Percentiles rank a stretch among this genome's conserved stretches.
These are phyloP conservation scores for Acorus gramineus DNA, from an alignment of 106 monocot species.

Conservation along the genomic window DNA sequence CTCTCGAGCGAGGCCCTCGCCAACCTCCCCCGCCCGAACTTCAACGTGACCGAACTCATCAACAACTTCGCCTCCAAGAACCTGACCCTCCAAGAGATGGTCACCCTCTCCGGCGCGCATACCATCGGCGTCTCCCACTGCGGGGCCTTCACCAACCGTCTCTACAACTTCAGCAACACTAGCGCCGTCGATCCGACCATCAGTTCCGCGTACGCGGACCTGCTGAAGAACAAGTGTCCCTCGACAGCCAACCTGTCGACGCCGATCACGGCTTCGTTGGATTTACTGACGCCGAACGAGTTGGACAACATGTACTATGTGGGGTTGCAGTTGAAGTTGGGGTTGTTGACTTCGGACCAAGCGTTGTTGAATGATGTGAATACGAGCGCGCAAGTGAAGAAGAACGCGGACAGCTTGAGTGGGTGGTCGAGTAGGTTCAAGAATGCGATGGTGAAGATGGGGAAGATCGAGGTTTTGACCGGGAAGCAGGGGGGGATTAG, in stretches of 20 bases:
- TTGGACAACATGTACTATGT: slow-evolving; percentile 36
- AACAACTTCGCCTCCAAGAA: slow-evolving; percentile 4
- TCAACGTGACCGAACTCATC: slow-evolving; percentile 8
- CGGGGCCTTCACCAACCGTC: not conserved
- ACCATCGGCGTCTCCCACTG: slow-evolving; percentile 8
- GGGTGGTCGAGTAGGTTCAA: slow-evolving; percentile 19
- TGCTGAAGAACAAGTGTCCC: slow-evolving; percentile 1
- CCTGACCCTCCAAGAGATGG: slow-evolving; percentile 12
- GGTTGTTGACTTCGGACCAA: slow-evolving; percentile 27
- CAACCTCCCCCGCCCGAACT: slow-evolving; percentile 10
- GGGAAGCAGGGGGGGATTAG: too few relatives aligned
- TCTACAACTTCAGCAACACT: not conserved
- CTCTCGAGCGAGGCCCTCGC: not conserved
- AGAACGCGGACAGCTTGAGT: not conserved
- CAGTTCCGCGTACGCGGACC: not conserved
- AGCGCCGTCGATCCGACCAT: not conserved
- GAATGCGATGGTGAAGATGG: slow-evolving; percentile 24
- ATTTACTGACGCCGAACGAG: slow-evolving; percentile 7
- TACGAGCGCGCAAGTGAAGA: not conserved
- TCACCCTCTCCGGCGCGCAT: slow-evolving; percentile 17
- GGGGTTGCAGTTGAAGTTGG: slow-evolving; percentile 5
- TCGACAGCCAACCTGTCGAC: not conserved
- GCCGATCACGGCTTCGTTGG: slow-evolving; percentile 13
- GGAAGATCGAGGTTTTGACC: too few relatives aligned
- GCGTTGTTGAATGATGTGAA: slow-evolving; percentile 6